Evolutionary conservation across 106 monocot genomes (phyloP), one percentile per base, ranked within the genome.

Genomic region (Platanthera guangdongensis): DNA sequence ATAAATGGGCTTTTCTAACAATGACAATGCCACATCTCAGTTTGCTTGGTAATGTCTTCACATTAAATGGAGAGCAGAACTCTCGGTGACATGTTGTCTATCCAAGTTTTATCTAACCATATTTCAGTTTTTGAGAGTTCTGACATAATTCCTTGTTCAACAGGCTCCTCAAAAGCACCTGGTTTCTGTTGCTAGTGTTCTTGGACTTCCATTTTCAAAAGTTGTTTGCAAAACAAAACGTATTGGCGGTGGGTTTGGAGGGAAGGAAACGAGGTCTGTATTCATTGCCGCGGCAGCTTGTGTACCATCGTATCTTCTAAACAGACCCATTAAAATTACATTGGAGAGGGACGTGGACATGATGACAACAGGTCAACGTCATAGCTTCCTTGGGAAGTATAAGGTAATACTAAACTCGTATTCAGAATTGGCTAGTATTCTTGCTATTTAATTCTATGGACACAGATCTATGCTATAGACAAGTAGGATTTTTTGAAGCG

Each of bases 161-260:
- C 78, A 93, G 93, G 76, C 86, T 18, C 99, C 94, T 16, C 85
- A 94, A 77, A 90, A 94, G 80, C 83, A 86, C 68, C 94, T 92
- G 78, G 86, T 52, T 53, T 82, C 63, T 78, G 87, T 94, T 81
- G 86, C 99, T 57, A 59, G 46, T 77, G 94, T 99, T 75, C 94
- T 99, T 79, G 87, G 82, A 74, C 82, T 99, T 74, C 99, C 99
- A 84, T 80, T 91, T 19, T 92, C 94, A 59, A 99, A 90, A 87
- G 99, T 99, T 65, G 90, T 99, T 74, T 94, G 99, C 86, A 99
- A 88, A 79, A 90, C 94, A 7, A 99, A 94, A 76, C 87, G 99
- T 21, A 87, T 99, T 79, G 99, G 99, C 84, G 99, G 99, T 78
- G 99, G 99, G 60, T 99, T 99, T 85, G 99, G 99, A 78, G 99